Base-by-base conservation (phyloP, 2,329 filamentous ascomycete species). In the Apiospora rasikravindrae region DNA sequence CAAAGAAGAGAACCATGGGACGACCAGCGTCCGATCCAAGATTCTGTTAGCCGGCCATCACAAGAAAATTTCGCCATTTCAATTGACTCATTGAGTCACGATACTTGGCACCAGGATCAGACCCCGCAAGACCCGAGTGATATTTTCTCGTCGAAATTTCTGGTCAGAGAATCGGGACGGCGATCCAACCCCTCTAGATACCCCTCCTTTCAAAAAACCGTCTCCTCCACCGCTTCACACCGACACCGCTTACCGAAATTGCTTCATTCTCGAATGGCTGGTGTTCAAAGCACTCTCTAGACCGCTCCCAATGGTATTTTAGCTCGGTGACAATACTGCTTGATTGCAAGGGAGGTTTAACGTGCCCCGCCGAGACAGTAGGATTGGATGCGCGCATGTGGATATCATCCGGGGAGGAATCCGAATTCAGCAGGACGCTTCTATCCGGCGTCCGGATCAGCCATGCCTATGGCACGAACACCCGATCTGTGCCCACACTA, bases 401-500 rank as follows among this genome's bases (percentile, higher is more conserved):
- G 57, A 64, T 40, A 40, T 64, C 19, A 2, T 64, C 19, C 29
- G 53, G 29, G 53, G 29, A 40, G 57, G 33, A 14, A 40, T 40
- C 57, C 57, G 29, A 40, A 64, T 64, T 13, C 57, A 40, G 57
- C 57, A 22, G 33, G 10, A 61, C 29, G 53, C 53, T 37, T 19
- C 26, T 29, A 57, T 33, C 26, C 14, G 14, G 51, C 19, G 51
- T 33, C 53, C 16, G 29, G 37, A 33, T 26, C 22, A 26, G 19
- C 53, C 7, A 61, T 61, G 22, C 14, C 16, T 4, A 64, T 64
- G 57, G 57, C 29, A 51, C 49, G 45, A 70, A 70, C 69, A 61
- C 45, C 24, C 67, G 67, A 68, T 68, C 67, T n/a, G 67, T 68
- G 67, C 67, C 67, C 67, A 68, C 67, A 47, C n/a, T 33, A 5